phyloP scores from a whole-genome alignment of 139 green algal genomes.

The Marvania coccoides region DNA sequence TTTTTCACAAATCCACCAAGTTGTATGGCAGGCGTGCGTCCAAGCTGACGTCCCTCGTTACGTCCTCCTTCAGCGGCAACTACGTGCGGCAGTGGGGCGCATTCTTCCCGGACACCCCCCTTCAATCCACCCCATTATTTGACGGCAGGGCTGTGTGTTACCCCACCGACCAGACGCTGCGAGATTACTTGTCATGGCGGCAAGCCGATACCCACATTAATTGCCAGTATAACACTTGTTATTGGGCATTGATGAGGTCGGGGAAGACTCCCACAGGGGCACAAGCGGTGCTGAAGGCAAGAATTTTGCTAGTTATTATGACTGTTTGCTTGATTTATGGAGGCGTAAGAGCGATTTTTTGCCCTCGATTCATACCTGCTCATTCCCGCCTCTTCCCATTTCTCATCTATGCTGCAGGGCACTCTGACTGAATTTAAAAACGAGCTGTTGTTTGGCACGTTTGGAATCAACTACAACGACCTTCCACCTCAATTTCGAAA shows the following conservation, averaged over 20 bases:
- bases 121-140: conserved; percentile 74
- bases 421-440: conserved; percentile 81
- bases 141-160: conserved; percentile 85
- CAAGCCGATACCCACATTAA: conserved; percentile 95
- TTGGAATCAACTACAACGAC: conserved; percentile 87
- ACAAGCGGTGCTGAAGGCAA: conserved; percentile 49
- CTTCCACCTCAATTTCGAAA: conserved; percentile 83
- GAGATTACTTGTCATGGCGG: conserved; percentile 89
- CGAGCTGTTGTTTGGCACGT: conserved; percentile 78
- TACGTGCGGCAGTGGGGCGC: conserved; percentile 74
- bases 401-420: conserved; percentile 39
- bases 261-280: conserved; percentile 51
- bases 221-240: conserved; percentile 97
- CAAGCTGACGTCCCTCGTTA: conserved; percentile 82
- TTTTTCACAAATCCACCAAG: conserved; percentile 47
- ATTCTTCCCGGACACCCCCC: conserved; percentile 38
- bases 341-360: background rate
- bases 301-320: background rate
- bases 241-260: conserved; percentile 78
- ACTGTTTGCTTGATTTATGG: background rate
- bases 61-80: conserved; percentile 73
- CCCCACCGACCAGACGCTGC: conserved; percentile 48
- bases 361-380: too few relatives aligned
- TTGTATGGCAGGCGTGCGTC: conserved; percentile 64
- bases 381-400: background rate